Conservation (phyloP, 1,284 basidiomycete species). For the Wolfiporia cocos region DNA sequence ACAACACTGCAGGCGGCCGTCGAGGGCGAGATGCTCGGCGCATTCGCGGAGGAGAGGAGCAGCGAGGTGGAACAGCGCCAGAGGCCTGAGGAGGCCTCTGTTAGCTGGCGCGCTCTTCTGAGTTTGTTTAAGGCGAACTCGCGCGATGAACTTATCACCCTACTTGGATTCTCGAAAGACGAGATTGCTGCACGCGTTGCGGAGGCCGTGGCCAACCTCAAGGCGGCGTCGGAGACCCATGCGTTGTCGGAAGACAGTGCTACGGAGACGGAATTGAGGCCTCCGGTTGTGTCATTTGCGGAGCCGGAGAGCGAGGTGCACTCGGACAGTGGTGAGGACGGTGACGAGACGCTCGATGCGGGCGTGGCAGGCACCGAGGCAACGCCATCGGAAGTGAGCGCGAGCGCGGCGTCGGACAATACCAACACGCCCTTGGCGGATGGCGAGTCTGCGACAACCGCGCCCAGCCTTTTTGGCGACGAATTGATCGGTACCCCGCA, state of each 20-base stretch:
- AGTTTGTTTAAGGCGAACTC: constrained; percentile 90
- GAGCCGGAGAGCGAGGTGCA: constrained; percentile 51
- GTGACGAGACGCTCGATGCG: constrained; percentile 41
- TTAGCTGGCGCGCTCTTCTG: constrained; percentile 84
- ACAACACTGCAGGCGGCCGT: constrained; percentile 65
- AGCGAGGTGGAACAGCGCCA: constrained; percentile 29
- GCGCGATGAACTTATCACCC: constrained; percentile 83
- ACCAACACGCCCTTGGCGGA: constrained; percentile 61
- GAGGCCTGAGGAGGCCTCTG: constrained; percentile 37
- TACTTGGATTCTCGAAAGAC: constrained; percentile 91
- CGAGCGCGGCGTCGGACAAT: constrained; percentile 55
- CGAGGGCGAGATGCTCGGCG: constrained; percentile 52
- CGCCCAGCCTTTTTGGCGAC: constrained; percentile 85
- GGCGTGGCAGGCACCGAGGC: constrained; percentile 31
- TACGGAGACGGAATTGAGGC: constrained; percentile 35
- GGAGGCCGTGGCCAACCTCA: constrained; percentile 76
- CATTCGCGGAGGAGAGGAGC: constrained; percentile 61
- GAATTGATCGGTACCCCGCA: constrained; percentile 61
- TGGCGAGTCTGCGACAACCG: constrained; percentile 75
- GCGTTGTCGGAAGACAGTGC: constrained; percentile 29
- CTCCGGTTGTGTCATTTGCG: constrained; percentile 71
- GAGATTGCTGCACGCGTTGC: constrained; percentile 79
- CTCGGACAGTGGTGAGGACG: constrained; percentile 30
- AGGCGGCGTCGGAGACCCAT: constrained; percentile 32
- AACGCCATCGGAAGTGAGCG: constrained; percentile 72